Evolutionary conservation across 108 stramenopile genomes (phyloP), one percentile per base, ranked within the genome.

Genomic region (Seminavis robusta): DNA sequence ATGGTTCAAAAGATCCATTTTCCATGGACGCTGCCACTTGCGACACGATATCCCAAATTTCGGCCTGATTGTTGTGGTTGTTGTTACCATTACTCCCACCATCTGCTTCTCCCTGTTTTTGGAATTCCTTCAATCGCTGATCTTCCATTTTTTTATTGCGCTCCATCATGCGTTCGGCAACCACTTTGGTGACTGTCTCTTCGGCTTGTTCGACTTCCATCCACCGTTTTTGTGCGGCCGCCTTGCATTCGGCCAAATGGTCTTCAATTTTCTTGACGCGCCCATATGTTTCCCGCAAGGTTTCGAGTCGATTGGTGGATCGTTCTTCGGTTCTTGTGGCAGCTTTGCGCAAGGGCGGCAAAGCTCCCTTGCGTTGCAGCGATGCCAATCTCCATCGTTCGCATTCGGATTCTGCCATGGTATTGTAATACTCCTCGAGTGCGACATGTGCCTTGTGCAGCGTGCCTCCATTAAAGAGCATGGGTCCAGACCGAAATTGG

Each of bases 41-140:
- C 4, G 64, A 48, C 1, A 84, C 83, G 33, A 88, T 69, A 38
- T 83, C 75, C 80, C 68, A 84, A 10, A 88, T 71, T 55, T 84
- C 82, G 23, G 56, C 69, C 21, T n/a, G n/a, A n/a, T n/a, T n/a
- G n/a, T n/a, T n/a, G n/a, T n/a, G n/a, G 47, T 29, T 10, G 55
- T 73, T 9, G 49, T 44, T 13, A 38, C 57, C 1, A 45, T 13
- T 10, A 16, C 34, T 6, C 24, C 38, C 28, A 6, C 55, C 21
- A 13, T 52, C 3, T 38, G 29, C 19, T 52, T 62, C 29, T 47
- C 33, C 20, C 40, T 49, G n/a, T 11, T 63, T 57, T 58, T 31
- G 26, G 32, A 65, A 40, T 17, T 67, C 37, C 49, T 67, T 49
- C 38, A 61, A 31, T 25, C 81, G 72, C 30, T 74, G 27, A 27